phyloP scores from a whole-genome alignment of 2,329 filamentous ascomycete species.

The Didymella glomerata region DNA sequence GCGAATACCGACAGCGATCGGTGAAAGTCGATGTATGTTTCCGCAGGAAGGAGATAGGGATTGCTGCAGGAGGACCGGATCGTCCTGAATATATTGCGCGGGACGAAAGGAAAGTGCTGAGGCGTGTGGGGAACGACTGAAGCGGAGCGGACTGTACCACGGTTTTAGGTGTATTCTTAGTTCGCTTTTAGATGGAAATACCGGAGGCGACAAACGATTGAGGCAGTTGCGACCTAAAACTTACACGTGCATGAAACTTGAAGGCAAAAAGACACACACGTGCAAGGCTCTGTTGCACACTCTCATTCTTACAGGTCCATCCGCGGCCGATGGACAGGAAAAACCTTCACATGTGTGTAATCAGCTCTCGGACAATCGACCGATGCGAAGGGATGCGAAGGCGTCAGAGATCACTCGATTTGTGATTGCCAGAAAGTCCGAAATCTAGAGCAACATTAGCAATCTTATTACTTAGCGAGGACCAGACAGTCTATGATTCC shows the following conservation, averaged over 20 bases:
- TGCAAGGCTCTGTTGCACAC: slow-evolving; percentile 8
- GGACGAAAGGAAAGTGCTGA: slow-evolving; percentile 19
- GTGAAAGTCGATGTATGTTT: neutral
- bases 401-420: slow-evolving; percentile 17
- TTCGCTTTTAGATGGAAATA: slow-evolving; percentile 6
- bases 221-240: slow-evolving; percentile 12
- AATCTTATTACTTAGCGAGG: slow-evolving; percentile 23
- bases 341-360: slow-evolving; percentile 11
- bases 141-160: slow-evolving; percentile 21
- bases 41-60: neutral
- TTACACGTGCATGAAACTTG: slow-evolving; percentile 4
- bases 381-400: slow-evolving; percentile 6
- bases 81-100: slow-evolving; percentile 12
- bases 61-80: slow-evolving; percentile 5
- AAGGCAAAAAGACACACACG: slow-evolving; percentile 15
- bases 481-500: slow-evolving; percentile 18
- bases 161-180: slow-evolving; percentile 19
- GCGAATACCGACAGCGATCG: slow-evolving; percentile 3
- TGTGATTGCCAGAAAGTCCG: slow-evolving; percentile 15
- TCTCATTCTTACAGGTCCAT: slow-evolving; percentile 8
- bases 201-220: slow-evolving; percentile 7
- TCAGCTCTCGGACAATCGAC: slow-evolving; percentile 10
- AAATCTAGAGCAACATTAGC: slow-evolving; percentile 25
- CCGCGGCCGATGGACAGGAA: slow-evolving; percentile 21
- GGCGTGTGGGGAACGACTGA: slow-evolving; percentile 19